Base-by-base conservation (phyloP, 108 stramenopile genomes). In the Asterionellopsis glacialis region DNA sequence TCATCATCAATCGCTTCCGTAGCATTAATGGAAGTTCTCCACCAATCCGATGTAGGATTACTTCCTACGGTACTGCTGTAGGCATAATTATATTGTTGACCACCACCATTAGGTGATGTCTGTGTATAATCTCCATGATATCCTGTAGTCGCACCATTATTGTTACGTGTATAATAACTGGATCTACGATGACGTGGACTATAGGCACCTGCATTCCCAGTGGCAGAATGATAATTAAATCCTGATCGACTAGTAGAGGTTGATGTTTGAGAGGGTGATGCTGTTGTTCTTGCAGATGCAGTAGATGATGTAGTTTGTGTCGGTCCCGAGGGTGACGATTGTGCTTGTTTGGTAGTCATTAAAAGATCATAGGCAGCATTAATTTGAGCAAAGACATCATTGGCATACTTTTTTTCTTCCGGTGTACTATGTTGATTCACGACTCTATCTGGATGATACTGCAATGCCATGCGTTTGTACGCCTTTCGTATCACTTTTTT, bases 361-460 rank as follows among this genome's bases (percentile, higher is more conserved):
- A 93, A 51, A 43, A 71, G 62, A 45, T 83, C 80, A 52, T 90
- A 93, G 33, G 92, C 92, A 40, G 82, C 70, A 68, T 89, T 88
- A 51, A 93, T 87, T 43, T 80, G 76, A 24, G 87, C 92, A 67
- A 93, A 93, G 22, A 69, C 72, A 61, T 84, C 82, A 49, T 67
- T 75, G 40, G 92, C 92, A 41, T 59, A 33, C 28, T 77, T 70
- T 48, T 85, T 80, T 66, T 88, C 87, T 55, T 65, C 73, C 0
- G 60, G 61, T 3, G 83, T 67, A 16, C 74, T 79, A 47, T 86
- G 71, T 25, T 59, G 55, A 27, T 67, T 72, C 2, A 76, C 64
- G 11, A 75, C 44, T 0, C 90, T 81, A 65, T 93, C 92, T 3
- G 92, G 92, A 68, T 93, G 92, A 66, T 81, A 93, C 48, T 77